Conservation (phyloP, 495 filamentous ascomycete genomes). For the Neurospora sp. region DNA sequence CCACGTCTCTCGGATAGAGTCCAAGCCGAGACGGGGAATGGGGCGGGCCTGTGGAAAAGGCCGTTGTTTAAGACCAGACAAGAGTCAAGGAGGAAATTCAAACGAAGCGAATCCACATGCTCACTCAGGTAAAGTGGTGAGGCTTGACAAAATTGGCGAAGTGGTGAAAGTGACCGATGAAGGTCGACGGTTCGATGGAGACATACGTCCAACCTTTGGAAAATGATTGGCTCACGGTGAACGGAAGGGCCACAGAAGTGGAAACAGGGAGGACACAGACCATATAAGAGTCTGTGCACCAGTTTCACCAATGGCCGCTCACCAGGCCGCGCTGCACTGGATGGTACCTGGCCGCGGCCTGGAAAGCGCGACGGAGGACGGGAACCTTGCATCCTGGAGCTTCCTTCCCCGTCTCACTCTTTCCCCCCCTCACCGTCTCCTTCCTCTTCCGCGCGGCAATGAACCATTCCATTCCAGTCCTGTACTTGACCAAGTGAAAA, state of each 20-base stretch:
- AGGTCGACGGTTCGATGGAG: no score
- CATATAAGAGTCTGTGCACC: not conserved
- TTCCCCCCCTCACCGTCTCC: not conserved
- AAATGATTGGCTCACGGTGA: not conserved
- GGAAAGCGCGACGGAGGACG: not conserved
- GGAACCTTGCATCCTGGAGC: not conserved
- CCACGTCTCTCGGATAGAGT: not conserved
- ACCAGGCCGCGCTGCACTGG: not conserved
- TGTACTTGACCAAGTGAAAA: not conserved
- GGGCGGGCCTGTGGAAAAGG: not conserved
- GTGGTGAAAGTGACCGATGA: not conserved
- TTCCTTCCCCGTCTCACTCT: not conserved
- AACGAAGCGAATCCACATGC: not conserved
- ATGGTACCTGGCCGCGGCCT: not conserved
- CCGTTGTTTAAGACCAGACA: not conserved
- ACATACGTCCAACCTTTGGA: not conserved
- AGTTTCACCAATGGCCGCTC: not conserved
- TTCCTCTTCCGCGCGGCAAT: not conserved
- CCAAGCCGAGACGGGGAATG: not conserved
- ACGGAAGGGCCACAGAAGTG: not conserved
- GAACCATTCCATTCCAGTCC: not conserved
- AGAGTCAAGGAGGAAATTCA: not conserved
- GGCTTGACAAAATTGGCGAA: not conserved
- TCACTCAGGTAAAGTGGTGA: not conserved
- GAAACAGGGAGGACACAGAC: not conserved